Conservation (phyloP, 345 rosid genomes). For the Citropsis articulata region DNA sequence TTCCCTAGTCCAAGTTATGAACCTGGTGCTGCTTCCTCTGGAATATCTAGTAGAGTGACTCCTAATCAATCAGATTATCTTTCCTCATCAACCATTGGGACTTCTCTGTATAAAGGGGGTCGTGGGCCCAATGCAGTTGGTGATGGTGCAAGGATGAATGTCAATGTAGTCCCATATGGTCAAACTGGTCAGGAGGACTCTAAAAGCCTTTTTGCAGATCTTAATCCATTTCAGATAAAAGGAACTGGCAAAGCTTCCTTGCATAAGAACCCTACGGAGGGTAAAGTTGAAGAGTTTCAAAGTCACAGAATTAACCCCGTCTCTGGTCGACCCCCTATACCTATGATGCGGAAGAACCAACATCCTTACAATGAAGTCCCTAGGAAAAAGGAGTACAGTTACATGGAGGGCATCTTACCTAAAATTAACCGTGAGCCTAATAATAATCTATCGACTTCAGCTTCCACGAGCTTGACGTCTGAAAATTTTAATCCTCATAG, state of each 20-base stretch:
- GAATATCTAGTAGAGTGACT: conserved; percentile 35
- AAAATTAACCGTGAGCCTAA: conserved; percentile 69
- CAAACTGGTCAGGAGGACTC: conserved; percentile 70
- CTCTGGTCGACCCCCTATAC: conserved; percentile 68
- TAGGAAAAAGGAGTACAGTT: conserved; percentile 61
- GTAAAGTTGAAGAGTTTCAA: conserved; percentile 54
- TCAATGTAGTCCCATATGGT: conserved; percentile 67
- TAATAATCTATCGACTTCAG: conserved; percentile 48
- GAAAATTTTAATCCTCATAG: conserved; percentile 43
- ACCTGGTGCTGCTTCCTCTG: conserved; percentile 53
- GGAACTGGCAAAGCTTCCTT: conserved; percentile 63
- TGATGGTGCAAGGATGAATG: conserved; percentile 64
- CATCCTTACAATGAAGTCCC: conserved; percentile 83
- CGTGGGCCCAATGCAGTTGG: conserved; percentile 50
- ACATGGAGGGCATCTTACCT: conserved; percentile 65
- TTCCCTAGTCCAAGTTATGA: conserved; percentile 34
- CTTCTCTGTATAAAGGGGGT: conserved; percentile 53
- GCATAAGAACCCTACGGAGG: conserved; percentile 52
- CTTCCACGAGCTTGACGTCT: conserved; percentile 45
- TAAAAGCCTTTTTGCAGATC: conserved; percentile 84
- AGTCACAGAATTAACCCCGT: conserved; percentile 49
- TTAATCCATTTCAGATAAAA: conserved; percentile 87
- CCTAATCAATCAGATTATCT: conserved; percentile 54
- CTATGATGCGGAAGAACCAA: conserved; percentile 81
- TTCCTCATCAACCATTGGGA: conserved; percentile 44